Conservation (phyloP, 345 rosid species). For the Bruguiera parviflora region DNA sequence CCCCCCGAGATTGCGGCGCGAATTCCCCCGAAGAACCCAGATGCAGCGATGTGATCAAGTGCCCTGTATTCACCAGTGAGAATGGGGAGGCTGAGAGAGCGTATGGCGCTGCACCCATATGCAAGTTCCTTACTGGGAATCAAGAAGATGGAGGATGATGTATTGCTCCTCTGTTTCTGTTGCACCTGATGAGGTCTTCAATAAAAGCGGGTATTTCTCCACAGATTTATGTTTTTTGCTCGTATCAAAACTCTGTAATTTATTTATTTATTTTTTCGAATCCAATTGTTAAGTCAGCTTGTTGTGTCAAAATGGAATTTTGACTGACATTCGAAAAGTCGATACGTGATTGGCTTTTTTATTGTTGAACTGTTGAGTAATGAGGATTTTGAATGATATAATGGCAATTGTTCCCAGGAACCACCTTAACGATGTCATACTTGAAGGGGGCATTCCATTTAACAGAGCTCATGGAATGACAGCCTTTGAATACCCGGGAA, state of each 20-base stretch:
- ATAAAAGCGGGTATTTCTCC: conserved; percentile 36
- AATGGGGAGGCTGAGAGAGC: conserved; percentile 26
- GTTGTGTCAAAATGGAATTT: no score
- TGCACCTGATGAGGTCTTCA: conserved; percentile 40
- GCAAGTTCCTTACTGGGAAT: conserved; percentile 38
- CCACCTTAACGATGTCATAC: conserved; percentile 29
- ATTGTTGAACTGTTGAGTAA: background rate
- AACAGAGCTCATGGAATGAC: conserved; percentile 29
- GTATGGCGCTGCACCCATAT: conserved; percentile 40
- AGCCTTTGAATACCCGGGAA: conserved; percentile 21
- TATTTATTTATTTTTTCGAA: no score
- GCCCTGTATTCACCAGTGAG: background rate
- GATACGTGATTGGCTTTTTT: no score
- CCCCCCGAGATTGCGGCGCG: conserved; percentile 39
- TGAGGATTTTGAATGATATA: background rate
- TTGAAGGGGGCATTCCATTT: conserved; percentile 39
- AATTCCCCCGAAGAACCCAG: conserved; percentile 41
- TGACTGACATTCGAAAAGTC: no score
- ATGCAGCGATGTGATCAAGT: conserved; percentile 36
- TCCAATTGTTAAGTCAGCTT: no score
- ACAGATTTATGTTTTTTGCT: conserved; percentile 5
- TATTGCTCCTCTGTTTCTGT: conserved; percentile 35
- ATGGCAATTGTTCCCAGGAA: conserved; percentile 15
- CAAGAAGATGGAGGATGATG: conserved; percentile 29
- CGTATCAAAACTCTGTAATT: background rate